Evolutionary conservation across 176 grass and related monocot species (phyloP), one percentile per base, ranked within the genome.

Genomic region (Musa itinerans): DNA sequence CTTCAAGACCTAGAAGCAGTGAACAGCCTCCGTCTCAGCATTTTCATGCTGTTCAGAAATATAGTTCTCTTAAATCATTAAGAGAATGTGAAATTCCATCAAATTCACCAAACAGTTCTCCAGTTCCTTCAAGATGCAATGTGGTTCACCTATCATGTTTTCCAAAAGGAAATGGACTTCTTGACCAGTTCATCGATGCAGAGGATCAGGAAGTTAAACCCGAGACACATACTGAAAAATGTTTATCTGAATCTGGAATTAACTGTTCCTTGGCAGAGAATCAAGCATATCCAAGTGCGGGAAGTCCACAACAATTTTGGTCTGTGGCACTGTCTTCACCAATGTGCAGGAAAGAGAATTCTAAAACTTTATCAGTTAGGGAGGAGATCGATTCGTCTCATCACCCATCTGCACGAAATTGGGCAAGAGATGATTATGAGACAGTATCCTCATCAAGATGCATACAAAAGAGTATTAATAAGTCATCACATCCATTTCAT

Each of bases 91-190:
- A 53, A 64, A 53, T 55, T 73, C 73, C 78, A 71, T 50, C 78
- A 53, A 82, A 90, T 76, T 88, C 87, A 63, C 34, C 68, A 17
- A 21, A 8, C 14, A 51, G 68, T 19, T 70, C 68, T 70, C 68
- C 68, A 9, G 51, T 51, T 70, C 19, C 19, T 3, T 52, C 77
- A 54, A 82, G 76, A 77, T 87, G 83, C 72, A 91, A 82, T 43
- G 63, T 78, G 24, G 14, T 75, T 74, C 84, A 76, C 17, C 51
- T 89, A 77, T 74, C 79, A 65, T 81, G 83, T 71, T 53, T 86
- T 71, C 68, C 55, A 61, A 82, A 87, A 76, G 88, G 84, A 79
- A 88, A 82, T 77, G 65, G 66, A 68, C 63, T 65, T 17, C 83
- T 74, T 54, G 53, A 56, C 24, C 52, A 55, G 25, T 19, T 58